Conservation (phyloP, 1,284 basidiomycete species). For the Pterulicium gracile region DNA sequence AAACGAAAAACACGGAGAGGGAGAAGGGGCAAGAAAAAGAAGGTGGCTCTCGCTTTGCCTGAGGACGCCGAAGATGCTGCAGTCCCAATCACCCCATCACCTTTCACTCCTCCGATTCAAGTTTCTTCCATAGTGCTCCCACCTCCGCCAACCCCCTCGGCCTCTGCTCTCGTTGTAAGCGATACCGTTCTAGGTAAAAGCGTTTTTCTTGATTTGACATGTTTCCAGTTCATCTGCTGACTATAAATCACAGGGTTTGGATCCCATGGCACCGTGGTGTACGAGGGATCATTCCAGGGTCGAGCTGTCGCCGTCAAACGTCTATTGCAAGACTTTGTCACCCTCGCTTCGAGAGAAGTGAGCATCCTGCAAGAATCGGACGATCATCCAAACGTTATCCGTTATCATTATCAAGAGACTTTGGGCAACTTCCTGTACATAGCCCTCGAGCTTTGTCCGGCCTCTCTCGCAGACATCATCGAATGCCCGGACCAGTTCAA, state of each 20-base stretch:
- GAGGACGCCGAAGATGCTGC: constrained; percentile 22
- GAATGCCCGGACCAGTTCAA: constrained; percentile 64
- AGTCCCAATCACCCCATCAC: too few relatives aligned
- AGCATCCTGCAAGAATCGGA: constrained; percentile 92
- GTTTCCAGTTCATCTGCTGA: constrained; percentile 3
- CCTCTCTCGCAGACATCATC: constrained; percentile 87
- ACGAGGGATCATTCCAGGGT: constrained; percentile 88
- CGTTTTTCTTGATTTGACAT: constrained; percentile 14
- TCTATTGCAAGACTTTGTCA: constrained; percentile 90
- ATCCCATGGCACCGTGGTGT: constrained; percentile 94
- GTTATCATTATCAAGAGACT: constrained; percentile 96
- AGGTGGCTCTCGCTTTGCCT: constrained; percentile 17
- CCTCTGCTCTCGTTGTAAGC: constrained; percentile 50
- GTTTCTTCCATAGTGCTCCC: constrained; percentile 6
- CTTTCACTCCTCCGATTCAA: too few relatives aligned
- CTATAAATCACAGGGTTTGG: constrained; percentile 70
- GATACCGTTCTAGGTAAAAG: constrained; percentile 75
- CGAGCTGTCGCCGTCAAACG: constrained; percentile 96
- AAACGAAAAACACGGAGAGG: constrained; percentile 21
- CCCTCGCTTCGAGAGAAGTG: constrained; percentile 90
- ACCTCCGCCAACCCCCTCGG: constrained; percentile 1
- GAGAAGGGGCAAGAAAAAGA: constrained; percentile 39
- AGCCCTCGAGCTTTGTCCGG: constrained; percentile 93
- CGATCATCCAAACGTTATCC: constrained; percentile 96
- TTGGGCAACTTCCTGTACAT: constrained; percentile 94